Percentiles rank a stretch among this genome's conserved stretches.
Conservation (phyloP, 225 moss, liverwort and hornwort species). For the Rhytidiadelphus loreus region DNA sequence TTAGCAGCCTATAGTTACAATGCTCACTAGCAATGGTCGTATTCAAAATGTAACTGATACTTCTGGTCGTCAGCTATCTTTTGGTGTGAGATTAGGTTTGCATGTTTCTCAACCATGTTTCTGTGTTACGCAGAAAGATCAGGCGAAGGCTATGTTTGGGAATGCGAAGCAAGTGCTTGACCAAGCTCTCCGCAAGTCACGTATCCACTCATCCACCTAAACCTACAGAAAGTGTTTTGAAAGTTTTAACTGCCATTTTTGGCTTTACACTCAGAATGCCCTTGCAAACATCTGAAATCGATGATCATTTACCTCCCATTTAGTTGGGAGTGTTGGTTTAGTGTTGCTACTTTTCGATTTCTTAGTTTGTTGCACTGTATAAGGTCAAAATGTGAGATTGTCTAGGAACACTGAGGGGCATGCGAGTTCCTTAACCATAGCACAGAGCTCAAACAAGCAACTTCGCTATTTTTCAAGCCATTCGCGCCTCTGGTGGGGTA, state of each 20-base stretch:
- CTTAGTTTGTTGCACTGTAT: not conserved
- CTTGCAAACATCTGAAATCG: not conserved
- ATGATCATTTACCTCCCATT: not conserved
- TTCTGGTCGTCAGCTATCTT: not conserved
- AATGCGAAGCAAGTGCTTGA: constrained; percentile 96
- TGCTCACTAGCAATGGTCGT: not conserved
- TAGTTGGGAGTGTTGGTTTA: not conserved
- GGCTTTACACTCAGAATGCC: not conserved
- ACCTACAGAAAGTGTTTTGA: not conserved
- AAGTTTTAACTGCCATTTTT: not conserved
- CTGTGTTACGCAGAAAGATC: constrained; percentile 44
- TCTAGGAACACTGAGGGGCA: not conserved
- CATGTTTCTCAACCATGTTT: not conserved
- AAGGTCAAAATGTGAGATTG: not conserved
- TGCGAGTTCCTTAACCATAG: constrained; percentile 20
- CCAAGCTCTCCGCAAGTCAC: constrained; percentile 92
- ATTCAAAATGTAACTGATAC: not conserved
- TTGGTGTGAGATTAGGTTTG: not conserved
- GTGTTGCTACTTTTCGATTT: not conserved
- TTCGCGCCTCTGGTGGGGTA: constrained; percentile 59
- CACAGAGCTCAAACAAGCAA: constrained; percentile 67
- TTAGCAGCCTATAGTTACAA: not conserved
- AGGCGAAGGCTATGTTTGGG: constrained; percentile 73
- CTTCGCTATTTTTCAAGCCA: constrained; percentile 87
- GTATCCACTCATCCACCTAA: constrained; percentile 56